Percentiles rank a stretch among this genome's conserved stretches.
Conservation (phyloP, 208 protist species). For the Histomonas meleagridis region DNA sequence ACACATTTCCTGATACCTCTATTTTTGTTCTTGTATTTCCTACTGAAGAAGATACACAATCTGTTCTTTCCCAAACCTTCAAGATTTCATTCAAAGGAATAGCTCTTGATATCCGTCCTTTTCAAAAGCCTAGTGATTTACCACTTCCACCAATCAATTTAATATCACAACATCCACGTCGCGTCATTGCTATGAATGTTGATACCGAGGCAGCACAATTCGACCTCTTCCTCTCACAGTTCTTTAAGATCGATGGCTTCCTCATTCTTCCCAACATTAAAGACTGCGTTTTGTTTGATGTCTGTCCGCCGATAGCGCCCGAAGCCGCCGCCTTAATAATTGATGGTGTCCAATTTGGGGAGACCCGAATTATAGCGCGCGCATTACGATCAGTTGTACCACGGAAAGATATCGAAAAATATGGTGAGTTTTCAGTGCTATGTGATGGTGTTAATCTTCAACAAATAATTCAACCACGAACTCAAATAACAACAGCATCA, state of each 20-base stretch:
- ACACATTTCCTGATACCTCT: background rate
- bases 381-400: background rate
- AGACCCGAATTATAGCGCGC: background rate
- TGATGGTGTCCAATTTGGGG: background rate
- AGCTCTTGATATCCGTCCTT: background rate
- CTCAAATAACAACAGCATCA: background rate
- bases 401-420: background rate
- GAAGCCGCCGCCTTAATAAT: background rate
- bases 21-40: background rate
- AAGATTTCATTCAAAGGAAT: background rate
- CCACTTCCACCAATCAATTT: background rate
- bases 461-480: background rate
- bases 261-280: background rate
- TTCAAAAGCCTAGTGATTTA: background rate
- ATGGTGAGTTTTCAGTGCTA: background rate
- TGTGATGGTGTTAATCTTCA: background rate
- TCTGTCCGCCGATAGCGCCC: background rate
- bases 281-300: constrained; percentile 30
- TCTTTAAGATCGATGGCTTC: background rate
- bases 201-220: background rate
- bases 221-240: background rate
- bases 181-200: constrained; percentile 12
- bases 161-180: background rate
- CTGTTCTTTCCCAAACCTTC: too few species aligned
- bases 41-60: background rate